Evolutionary conservation across 257 asterid genomes (phyloP).

Genomic region (Solanum etuberosum): DNA sequence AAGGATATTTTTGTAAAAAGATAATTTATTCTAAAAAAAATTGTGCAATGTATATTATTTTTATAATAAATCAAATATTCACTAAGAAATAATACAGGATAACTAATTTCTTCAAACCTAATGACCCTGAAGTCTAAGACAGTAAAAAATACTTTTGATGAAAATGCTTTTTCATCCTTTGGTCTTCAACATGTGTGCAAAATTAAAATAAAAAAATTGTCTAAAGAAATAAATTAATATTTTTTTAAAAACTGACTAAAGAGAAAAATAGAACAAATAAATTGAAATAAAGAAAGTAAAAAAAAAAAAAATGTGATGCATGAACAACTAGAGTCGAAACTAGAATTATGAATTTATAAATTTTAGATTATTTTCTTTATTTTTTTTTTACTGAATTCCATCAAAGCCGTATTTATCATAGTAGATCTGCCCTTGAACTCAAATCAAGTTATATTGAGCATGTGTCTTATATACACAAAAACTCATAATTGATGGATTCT

Average conservation of each 20-base stretch:
- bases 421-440: background rate
- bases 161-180: background rate
- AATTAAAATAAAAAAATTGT: background rate
- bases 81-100: no score
- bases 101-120: no score
- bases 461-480: background rate
- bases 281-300: background rate
- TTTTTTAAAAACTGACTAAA: background rate
- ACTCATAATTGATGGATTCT: background rate
- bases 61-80: no score
- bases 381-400: background rate
- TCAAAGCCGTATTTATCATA: background rate
- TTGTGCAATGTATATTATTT: fast-evolving
- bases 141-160: no score
- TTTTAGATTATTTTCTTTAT: no score
- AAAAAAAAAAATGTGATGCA: background rate
- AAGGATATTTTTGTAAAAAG: no score
- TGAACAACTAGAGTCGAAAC: no score
- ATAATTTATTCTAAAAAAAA: no score
- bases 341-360: background rate
- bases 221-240: no score
- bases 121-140: no score
- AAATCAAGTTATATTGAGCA: background rate
- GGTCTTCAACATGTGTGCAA: background rate
- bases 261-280: background rate